Percentiles rank a stretch among this genome's conserved stretches.
Evolutionary conservation across 495 filamentous ascomycete species (phyloP).

Genomic region (Aspergillus biplanus): DNA sequence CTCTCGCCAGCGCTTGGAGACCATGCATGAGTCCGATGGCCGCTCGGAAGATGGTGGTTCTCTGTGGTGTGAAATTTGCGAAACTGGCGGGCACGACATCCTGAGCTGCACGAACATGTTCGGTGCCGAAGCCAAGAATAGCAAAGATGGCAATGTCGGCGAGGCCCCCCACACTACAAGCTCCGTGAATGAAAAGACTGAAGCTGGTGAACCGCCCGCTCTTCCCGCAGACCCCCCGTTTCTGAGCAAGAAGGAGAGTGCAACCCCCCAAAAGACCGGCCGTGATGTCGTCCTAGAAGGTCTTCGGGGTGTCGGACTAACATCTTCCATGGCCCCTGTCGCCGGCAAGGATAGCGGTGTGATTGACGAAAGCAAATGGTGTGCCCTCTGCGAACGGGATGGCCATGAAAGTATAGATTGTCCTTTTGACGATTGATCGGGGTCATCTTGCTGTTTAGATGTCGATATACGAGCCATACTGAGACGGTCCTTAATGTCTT

Average conservation of each 20-base stretch:
- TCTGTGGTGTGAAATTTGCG: slow-evolving; percentile 96
- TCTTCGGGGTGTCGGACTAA: slow-evolving; percentile 59
- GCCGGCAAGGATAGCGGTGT: slow-evolving; percentile 80
- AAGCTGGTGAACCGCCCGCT: slow-evolving; percentile 24
- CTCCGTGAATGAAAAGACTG: slow-evolving; percentile 24
- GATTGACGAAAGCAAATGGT: slow-evolving; percentile 89
- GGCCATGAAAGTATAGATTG: slow-evolving; percentile 96
- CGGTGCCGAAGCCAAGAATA: slow-evolving; percentile 43
- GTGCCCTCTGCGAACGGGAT: slow-evolving; percentile 93
- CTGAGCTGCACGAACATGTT: slow-evolving; percentile 91
- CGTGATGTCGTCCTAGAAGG: slow-evolving; percentile 64
- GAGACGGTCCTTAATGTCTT: slow-evolving; percentile 9
- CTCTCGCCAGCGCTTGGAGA: slow-evolving; percentile 46
- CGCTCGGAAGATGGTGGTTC: slow-evolving; percentile 73
- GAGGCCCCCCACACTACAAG: slow-evolving; percentile 21
- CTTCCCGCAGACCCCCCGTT: slow-evolving; percentile 20
- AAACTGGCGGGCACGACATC: slow-evolving; percentile 91
- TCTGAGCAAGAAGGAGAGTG: slow-evolving; percentile 23
- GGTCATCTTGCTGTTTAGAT: slow-evolving; percentile 5
- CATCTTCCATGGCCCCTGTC: slow-evolving; percentile 51
- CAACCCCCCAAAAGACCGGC: slow-evolving; percentile 42
- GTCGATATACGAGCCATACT: slow-evolving; percentile 18
- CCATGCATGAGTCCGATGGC: slow-evolving; percentile 73
- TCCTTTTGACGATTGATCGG: slow-evolving; percentile 83
- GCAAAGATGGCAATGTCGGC: slow-evolving; percentile 16